phyloP scores from a whole-genome alignment of 441 rosid genomes.

The Brassica balearica region DNA sequence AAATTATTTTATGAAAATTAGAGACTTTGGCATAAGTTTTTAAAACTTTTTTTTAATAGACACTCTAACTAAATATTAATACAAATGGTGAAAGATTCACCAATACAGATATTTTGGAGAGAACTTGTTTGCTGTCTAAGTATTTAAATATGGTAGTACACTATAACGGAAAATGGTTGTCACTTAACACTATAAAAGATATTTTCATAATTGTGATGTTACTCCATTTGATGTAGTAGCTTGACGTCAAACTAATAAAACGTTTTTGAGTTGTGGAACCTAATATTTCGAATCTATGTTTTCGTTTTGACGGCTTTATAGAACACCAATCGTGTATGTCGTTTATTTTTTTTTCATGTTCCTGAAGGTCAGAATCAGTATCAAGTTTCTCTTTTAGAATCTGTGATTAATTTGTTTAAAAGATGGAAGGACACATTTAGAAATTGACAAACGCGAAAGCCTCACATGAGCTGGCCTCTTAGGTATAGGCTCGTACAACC shows the following conservation, averaged over 20 bases:
- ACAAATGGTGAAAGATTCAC: too few species aligned
- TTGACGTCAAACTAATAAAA: not conserved
- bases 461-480: not conserved
- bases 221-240: not conserved
- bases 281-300: not conserved
- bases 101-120: too few species aligned
- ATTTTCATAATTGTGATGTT: not conserved
- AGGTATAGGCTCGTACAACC: not conserved
- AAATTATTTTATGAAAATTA: too few species aligned
- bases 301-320: not conserved
- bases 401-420: too few species aligned
- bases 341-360: not conserved
- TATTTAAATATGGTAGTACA: not conserved
- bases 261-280: slow-evolving; percentile 1
- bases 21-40: too few species aligned
- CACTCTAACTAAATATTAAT: too few species aligned
- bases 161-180: not conserved
- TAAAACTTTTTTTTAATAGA: too few species aligned
- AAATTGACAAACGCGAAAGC: not conserved
- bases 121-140: too few species aligned
- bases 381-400: not conserved
- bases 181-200: not conserved
- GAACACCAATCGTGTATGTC: not conserved
- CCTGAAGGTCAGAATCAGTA: not conserved
- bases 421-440: not conserved